A percentile compares a stretch with the other conserved stretches of the same genome.
Evolutionary conservation across 805 yeast genomes (phyloP).

Genomic region (Nakazawaea laoshanensis): DNA sequence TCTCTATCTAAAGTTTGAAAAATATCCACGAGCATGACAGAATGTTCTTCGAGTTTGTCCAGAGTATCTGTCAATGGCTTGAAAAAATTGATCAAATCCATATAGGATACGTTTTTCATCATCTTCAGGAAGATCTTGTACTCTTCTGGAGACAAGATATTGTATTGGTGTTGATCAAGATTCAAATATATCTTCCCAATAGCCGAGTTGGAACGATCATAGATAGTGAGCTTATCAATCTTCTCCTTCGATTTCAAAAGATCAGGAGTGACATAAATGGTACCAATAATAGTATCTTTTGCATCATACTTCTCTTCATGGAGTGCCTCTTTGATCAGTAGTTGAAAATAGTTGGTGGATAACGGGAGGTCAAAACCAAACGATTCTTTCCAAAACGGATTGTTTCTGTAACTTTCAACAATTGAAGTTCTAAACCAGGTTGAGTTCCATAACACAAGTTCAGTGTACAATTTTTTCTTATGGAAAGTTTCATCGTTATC

Average conservation of each 20-base stretch:
- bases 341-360: constrained; percentile 41
- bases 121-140: constrained; percentile 58
- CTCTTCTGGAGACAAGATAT: constrained; percentile 49
- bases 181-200: constrained; percentile 53
- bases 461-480: constrained; percentile 44
- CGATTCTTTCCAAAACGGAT: constrained; percentile 82
- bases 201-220: constrained; percentile 26
- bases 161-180: constrained; percentile 40
- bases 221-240: constrained; percentile 18
- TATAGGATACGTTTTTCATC: constrained; percentile 44
- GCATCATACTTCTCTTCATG: constrained; percentile 18
- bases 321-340: constrained; percentile 30
- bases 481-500: constrained; percentile 15
- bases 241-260: constrained; percentile 20
- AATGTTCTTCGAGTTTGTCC: constrained; percentile 41
- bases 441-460: constrained; percentile 61
- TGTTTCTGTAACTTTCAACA: constrained; percentile 31
- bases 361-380: constrained; percentile 56
- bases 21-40: constrained; percentile 59
- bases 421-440: constrained; percentile 76
- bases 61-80: constrained; percentile 18
- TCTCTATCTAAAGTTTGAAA: constrained; percentile 66
- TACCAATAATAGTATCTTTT: constrained; percentile 39
- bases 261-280: constrained; percentile 45
- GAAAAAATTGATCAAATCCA: constrained; percentile 41